These are phyloP conservation scores for Ustilago loliicola DNA, from an alignment of 1,284 basidiomycete species.

Conservation along the genomic window DNA sequence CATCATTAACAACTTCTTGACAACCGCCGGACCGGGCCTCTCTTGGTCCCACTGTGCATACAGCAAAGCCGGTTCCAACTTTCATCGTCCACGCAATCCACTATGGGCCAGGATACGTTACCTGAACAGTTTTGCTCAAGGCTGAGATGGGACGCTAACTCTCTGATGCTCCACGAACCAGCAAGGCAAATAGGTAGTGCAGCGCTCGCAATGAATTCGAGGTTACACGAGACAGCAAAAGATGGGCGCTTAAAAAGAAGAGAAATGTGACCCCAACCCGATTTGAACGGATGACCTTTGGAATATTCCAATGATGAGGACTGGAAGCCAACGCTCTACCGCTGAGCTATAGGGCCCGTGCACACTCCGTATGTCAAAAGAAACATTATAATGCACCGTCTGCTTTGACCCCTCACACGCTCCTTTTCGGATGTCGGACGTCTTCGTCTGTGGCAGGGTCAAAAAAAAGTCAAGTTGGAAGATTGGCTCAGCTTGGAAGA, in stretches of 20 bases:
- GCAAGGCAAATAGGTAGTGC: too few species aligned
- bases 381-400: neutral
- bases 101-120: too few species aligned
- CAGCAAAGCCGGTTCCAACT: neutral
- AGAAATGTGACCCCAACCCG: conserved; percentile 46
- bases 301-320: conserved; percentile 24
- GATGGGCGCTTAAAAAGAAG: conserved; percentile 7
- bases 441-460: conserved; percentile 3
- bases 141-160: too few species aligned
- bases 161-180: too few species aligned
- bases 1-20: neutral
- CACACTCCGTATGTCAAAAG: neutral
- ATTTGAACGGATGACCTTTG: conserved; percentile 58
- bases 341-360: conserved; percentile 32
- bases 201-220: neutral
- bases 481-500: conserved; percentile 10
- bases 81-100: too few species aligned
- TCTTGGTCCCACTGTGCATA: neutral
- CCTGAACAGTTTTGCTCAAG: too few species aligned
- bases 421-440: neutral
- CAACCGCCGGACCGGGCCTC: neutral
- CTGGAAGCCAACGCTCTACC: conserved; percentile 53
- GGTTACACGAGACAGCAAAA: neutral
- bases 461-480: conserved; percentile 22
- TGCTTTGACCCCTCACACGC: too few species aligned